Evolutionary conservation across 805 yeast species (phyloP), one percentile per base, ranked within the genome.

Genomic region (Cyberlindnera euphorbiae): DNA sequence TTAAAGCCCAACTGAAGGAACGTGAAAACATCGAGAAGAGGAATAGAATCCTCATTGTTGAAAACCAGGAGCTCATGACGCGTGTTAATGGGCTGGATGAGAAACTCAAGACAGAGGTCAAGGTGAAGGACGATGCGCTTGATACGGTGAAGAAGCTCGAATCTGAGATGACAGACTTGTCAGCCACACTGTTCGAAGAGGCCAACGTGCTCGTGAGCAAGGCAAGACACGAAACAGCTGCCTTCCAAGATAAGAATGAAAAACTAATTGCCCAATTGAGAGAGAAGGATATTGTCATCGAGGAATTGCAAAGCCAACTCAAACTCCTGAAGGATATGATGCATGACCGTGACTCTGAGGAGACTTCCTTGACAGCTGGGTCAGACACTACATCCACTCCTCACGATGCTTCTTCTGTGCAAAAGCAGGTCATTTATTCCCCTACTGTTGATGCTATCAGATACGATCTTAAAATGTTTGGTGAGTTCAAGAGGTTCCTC

Each of bases 141-240:
- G 63, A 60, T 9, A 84, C 81, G 46, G 79, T 74, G 13, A 65
- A 71, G 30, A 69, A 71, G 39, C 60, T 86, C 33, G 75, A 80
- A 43, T 74, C 69, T 22, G 96, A 86, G 54, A 82, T 86, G 25
- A 93, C 84, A 52, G 95, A 85, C 26, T 60, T 86, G 31, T 75
- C 88, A 1, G 85, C 80, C 2, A 76, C 88, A 1, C 61, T 86
- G 22, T 86, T 86, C 53, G 82, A 76, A 44, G 93, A 87, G 53
- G 96, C 96, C 11, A 86, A 86, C 54, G 70, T 72, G 33, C 84
- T 85, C 85, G 96, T 86, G 6, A 76, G 82, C 32, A 75, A 79
- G 43, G 95, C 95, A 0, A 75, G 84, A 41, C 68, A 76, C 35
- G 82, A 80, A 38, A 73, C 79, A 5, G 70, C 79, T 52, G 76